Percentiles rank a stretch among this genome's conserved stretches.
These are phyloP conservation scores for Penicillium coprophilum DNA, from an alignment of 495 filamentous ascomycete species.

Conservation along the genomic window DNA sequence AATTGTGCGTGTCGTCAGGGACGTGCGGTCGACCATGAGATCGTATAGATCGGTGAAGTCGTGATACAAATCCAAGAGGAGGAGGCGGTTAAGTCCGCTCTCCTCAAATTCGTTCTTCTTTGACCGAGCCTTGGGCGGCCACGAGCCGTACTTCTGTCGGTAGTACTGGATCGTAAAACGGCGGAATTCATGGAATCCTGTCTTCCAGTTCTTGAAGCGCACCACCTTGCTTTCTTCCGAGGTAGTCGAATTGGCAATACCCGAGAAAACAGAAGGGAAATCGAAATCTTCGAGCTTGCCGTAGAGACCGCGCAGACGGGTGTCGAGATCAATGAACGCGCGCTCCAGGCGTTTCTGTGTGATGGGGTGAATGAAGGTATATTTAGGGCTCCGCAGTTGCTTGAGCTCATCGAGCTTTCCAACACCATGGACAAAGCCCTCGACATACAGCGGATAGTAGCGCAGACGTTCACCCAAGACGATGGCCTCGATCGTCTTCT, in stretches of 20 bases:
- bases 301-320: constrained; percentile 64
- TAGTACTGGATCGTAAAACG: constrained; percentile 75
- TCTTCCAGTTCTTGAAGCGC: constrained; percentile 81
- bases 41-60: constrained; percentile 89
- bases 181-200: constrained; percentile 68
- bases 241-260: constrained; percentile 76
- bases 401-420: constrained; percentile 80
- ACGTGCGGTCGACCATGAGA: constrained; percentile 72
- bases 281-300: constrained; percentile 77
- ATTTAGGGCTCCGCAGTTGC: constrained; percentile 66
- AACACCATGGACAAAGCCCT: constrained; percentile 89
- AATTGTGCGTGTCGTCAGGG: constrained; percentile 53
- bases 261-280: constrained; percentile 88
- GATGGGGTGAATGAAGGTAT: constrained; percentile 60
- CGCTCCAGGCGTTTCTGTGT: constrained; percentile 80
- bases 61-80: constrained; percentile 77
- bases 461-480: constrained; percentile 84
- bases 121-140: constrained; percentile 87
- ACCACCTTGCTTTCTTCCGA: constrained; percentile 69
- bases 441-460: constrained; percentile 78
- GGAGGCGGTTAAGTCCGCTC: constrained; percentile 78
- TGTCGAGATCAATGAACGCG: constrained; percentile 73
- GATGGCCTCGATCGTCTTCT: constrained; percentile 88
- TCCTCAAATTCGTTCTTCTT: constrained; percentile 93
- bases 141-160: constrained; percentile 80